Conservation (phyloP, 1,284 basidiomycete species). For the Puccinia sorghi region DNA sequence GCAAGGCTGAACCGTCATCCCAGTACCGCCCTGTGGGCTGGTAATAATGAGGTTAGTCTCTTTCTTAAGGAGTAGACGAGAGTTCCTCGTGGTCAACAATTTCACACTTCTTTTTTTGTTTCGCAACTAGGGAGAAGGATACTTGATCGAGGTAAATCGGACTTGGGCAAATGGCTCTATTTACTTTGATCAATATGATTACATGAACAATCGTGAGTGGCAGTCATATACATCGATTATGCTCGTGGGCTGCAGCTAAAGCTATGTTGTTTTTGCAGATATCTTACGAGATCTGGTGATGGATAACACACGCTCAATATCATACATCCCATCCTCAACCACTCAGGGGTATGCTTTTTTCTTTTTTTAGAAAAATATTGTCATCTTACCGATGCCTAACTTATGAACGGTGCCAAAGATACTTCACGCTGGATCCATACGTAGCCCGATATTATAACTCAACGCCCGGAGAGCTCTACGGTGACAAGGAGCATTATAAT, state of each 20-base stretch:
- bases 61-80: background rate
- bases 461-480: slow-evolving; percentile 65
- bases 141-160: slow-evolving; percentile 17
- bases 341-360: slow-evolving; percentile 58
- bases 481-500: slow-evolving; percentile 66
- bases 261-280: slow-evolving; percentile 63
- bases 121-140: slow-evolving; percentile 39
- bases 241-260: slow-evolving; percentile 58
- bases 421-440: slow-evolving; percentile 66
- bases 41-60: slow-evolving; percentile 63
- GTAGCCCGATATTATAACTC: slow-evolving; percentile 64
- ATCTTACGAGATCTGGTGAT: slow-evolving; percentile 64
- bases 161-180: slow-evolving; percentile 43
- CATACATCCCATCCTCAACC: slow-evolving; percentile 68
- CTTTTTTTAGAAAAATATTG: background rate
- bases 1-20: slow-evolving; percentile 65
- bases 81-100: background rate
- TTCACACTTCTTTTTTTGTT: background rate
- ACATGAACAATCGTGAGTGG: slow-evolving; percentile 62
- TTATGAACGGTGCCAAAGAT: slow-evolving; percentile 58
- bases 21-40: slow-evolving; percentile 67
- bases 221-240: slow-evolving; percentile 60
- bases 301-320: slow-evolving; percentile 65
- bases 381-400: background rate
- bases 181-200: slow-evolving; percentile 61